A percentile compares a stretch with the other conserved stretches of the same genome.
phyloP scores from a whole-genome alignment of 2,329 filamentous ascomycete genomes.

The Thielaviopsis cerberus region DNA sequence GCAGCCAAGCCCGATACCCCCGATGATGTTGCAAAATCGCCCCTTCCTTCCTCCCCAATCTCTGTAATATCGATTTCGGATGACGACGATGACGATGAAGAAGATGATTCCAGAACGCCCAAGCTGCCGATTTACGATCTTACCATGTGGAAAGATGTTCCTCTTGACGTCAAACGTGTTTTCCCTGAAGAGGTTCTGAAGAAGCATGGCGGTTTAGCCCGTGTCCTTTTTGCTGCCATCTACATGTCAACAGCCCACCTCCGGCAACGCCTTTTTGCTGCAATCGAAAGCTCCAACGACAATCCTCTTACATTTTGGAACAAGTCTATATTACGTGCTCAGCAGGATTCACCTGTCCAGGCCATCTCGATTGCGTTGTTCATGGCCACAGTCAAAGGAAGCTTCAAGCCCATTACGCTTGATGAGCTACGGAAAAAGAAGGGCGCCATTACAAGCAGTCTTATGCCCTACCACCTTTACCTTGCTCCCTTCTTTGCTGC shows the following conservation, averaged over 20 bases:
- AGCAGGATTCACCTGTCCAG: neutral
- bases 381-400: neutral
- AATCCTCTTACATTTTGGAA: neutral
- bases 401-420: neutral
- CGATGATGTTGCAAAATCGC: slow-evolving; percentile 15
- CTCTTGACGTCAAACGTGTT: slow-evolving; percentile 1
- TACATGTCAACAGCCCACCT: slow-evolving; percentile 1
- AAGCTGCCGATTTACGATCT: neutral
- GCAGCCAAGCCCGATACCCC: slow-evolving; percentile 17
- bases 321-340: neutral
- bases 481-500: neutral
- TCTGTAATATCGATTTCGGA: slow-evolving; percentile 16
- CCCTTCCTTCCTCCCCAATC: neutral
- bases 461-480: neutral
- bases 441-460: neutral
- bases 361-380: slow-evolving; percentile 5
- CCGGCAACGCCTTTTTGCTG: slow-evolving; percentile 1
- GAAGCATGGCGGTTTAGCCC: slow-evolving; percentile 1
- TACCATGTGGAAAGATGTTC: slow-evolving; percentile 4
- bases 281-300: neutral
- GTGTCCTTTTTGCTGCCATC: neutral
- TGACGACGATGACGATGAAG: slow-evolving; percentile 18
- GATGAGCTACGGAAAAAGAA: neutral
- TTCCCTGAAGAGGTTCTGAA: neutral
- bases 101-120: neutral